Evolutionary conservation across 768 basidiomycete species (phyloP).

Genomic region (Tylopilus intermedius): DNA sequence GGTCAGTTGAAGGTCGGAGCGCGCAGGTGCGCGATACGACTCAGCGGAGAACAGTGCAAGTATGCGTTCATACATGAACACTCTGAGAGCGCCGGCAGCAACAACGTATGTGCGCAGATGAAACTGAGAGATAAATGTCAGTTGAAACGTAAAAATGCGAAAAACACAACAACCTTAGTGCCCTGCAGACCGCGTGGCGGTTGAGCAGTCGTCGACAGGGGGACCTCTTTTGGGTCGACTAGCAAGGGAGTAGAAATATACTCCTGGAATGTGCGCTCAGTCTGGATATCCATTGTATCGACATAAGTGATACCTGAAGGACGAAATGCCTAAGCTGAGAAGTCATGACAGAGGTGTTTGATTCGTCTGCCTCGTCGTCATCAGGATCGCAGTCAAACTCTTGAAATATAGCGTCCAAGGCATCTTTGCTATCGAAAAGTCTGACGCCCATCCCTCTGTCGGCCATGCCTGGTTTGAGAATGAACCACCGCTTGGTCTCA

Average conservation of each 20-base stretch:
- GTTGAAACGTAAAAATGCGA: constrained; percentile 1
- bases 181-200: constrained; percentile 34
- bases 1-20: constrained; percentile 23
- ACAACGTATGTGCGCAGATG: constrained; percentile 89
- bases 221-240: constrained; percentile 57
- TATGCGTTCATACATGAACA: constrained; percentile 78
- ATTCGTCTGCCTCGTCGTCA: constrained; percentile 43
- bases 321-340: constrained; percentile 95
- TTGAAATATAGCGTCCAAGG: constrained; percentile 70
- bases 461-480: constrained; percentile 96
- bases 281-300: constrained; percentile 2
- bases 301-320: constrained; percentile 61
- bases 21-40: constrained; percentile 53
- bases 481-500: constrained; percentile 66
- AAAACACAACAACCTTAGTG: constrained; percentile 48
- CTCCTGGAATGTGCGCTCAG: constrained; percentile 50
- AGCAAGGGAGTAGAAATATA: constrained; percentile 78
- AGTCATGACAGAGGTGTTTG: constrained; percentile 58
- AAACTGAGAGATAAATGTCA: constrained; percentile 52
- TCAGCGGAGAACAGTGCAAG: constrained; percentile 84
- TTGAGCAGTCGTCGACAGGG: constrained; percentile 17
- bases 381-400: constrained; percentile 65
- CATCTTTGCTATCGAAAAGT: constrained; percentile 74
- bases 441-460: constrained; percentile 94
- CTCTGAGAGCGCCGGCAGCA: constrained; percentile 65